A percentile compares a stretch with the other conserved stretches of the same genome.
Conservation (phyloP, 768 basidiomycete genomes). For the Ephemerocybe angulata region DNA sequence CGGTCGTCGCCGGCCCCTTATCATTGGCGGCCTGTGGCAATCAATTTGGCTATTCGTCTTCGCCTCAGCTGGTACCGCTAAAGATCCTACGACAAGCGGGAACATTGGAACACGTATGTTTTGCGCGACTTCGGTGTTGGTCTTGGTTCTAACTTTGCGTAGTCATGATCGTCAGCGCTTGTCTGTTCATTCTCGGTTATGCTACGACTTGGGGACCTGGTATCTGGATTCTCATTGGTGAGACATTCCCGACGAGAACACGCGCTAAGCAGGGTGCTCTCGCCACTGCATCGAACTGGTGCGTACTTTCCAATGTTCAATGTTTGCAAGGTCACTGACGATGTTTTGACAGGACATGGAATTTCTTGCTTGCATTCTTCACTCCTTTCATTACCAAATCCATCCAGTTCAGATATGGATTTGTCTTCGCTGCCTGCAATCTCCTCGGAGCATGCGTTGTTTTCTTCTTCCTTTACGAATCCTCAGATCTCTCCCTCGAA, state of each 20-base stretch:
- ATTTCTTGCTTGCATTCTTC: conserved; percentile 73
- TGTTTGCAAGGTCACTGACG: background rate
- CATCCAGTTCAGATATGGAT: conserved; percentile 64
- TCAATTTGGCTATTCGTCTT: conserved; percentile 68
- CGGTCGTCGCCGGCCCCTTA: conserved; percentile 61
- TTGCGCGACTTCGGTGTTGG: background rate
- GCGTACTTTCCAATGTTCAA: too few species aligned
- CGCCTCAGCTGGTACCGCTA: conserved; percentile 65
- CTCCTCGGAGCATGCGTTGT: conserved; percentile 57
- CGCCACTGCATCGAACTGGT: conserved; percentile 61
- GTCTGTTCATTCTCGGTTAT: conserved; percentile 68
- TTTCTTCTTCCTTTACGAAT: conserved; percentile 75
- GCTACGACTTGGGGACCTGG: conserved; percentile 75
- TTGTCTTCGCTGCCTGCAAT: conserved; percentile 69
- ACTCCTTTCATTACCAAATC: conserved; percentile 64
- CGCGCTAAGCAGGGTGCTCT: conserved; percentile 69
- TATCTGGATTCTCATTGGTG: conserved; percentile 74
- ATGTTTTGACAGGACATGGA: conserved; percentile 44
- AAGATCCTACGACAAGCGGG: conserved; percentile 44
- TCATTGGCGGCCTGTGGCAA: conserved; percentile 70
- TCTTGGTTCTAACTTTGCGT: conserved; percentile 2
- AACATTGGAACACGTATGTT: conserved; percentile 51
- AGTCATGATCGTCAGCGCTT: conserved; percentile 67
- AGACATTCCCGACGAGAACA: conserved; percentile 71
- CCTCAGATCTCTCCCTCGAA: conserved; percentile 63